phyloP scores from a whole-genome alignment of 495 filamentous ascomycete species.

The Penicillium paradoxum region DNA sequence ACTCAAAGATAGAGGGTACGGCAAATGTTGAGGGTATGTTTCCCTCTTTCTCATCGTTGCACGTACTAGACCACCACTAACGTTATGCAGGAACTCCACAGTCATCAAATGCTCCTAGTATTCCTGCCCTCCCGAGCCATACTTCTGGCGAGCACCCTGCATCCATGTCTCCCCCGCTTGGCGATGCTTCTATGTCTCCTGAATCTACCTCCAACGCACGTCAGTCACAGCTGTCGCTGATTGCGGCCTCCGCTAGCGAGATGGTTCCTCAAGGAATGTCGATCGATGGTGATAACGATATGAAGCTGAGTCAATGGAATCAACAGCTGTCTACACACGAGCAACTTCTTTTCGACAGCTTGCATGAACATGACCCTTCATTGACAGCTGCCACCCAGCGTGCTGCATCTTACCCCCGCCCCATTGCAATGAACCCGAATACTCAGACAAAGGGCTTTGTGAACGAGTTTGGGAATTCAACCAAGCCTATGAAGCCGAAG shows the following conservation, averaged over 20 bases:
- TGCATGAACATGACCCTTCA: slow-evolving; percentile 43
- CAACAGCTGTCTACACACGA: slow-evolving; percentile 41
- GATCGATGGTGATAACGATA: slow-evolving; percentile 37
- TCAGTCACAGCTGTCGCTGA: slow-evolving; percentile 46
- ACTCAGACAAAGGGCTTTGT: slow-evolving; percentile 52
- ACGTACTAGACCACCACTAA: slow-evolving; percentile 16
- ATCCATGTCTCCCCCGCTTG: slow-evolving; percentile 40
- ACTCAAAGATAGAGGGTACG: slow-evolving; percentile 28
- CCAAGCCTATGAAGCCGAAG: slow-evolving; percentile 50
- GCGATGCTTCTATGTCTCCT: slow-evolving; percentile 35
- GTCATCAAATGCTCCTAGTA: slow-evolving; percentile 23
- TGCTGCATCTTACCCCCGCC: slow-evolving; percentile 45
- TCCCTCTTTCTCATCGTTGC: not conserved
- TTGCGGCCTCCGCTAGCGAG: slow-evolving; percentile 47
- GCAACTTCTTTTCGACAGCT: slow-evolving; percentile 43
- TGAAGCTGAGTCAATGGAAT: slow-evolving; percentile 38
- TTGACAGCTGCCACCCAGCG: slow-evolving; percentile 44
- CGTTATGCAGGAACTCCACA: slow-evolving; percentile 27
- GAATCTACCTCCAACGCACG: slow-evolving; percentile 38
- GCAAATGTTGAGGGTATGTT: slow-evolving; percentile 22
- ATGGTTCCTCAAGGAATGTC: slow-evolving; percentile 43
- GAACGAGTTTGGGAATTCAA: slow-evolving; percentile 51
- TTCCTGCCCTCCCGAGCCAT: slow-evolving; percentile 34
- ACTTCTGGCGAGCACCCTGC: slow-evolving; percentile 28
- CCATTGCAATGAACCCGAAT: slow-evolving; percentile 53